These are phyloP conservation scores for Neoboletus brunneissimus DNA, from an alignment of 768 basidiomycete genomes.

Conservation along the genomic window DNA sequence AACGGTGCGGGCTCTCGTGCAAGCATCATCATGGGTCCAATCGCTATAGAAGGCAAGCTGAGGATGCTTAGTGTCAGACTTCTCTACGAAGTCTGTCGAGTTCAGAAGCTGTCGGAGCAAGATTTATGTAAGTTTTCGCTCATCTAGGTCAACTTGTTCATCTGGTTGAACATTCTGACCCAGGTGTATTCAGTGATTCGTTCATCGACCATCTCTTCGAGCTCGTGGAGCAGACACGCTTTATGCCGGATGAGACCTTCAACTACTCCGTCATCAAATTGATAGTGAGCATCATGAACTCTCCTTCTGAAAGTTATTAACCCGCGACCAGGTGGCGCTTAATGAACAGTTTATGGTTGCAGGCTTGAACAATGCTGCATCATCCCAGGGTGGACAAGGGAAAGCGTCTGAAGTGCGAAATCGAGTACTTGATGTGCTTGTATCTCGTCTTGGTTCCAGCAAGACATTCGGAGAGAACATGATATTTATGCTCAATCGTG, in stretches of 20 bases:
- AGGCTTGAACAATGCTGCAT: slow-evolving; percentile 41
- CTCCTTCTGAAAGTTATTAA: slow-evolving; percentile 6
- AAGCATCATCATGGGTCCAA: slow-evolving; percentile 40
- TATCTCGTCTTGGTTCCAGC: slow-evolving; percentile 79
- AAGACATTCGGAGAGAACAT: slow-evolving; percentile 98
- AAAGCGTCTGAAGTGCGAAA: slow-evolving; percentile 55
- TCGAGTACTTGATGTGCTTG: slow-evolving; percentile 77
- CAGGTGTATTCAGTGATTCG: slow-evolving; percentile 75
- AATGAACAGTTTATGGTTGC: slow-evolving; percentile 99
- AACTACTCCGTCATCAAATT: slow-evolving; percentile 96
- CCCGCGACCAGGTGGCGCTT: slow-evolving; percentile 66
- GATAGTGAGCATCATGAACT: slow-evolving; percentile 53
- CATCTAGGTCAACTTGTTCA: not conserved
- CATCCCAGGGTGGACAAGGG: slow-evolving; percentile 24
- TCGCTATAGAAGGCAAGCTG: slow-evolving; percentile 84
- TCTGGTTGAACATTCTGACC: slow-evolving; percentile 2
- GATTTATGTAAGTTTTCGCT: slow-evolving; percentile 66
- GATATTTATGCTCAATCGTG: slow-evolving; percentile 98
- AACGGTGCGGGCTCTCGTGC: slow-evolving; percentile 28
- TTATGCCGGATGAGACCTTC: slow-evolving; percentile 86
- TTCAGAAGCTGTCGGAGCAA: slow-evolving; percentile 74
- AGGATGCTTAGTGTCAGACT: slow-evolving; percentile 67
- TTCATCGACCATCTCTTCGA: slow-evolving; percentile 92
- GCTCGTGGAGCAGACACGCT: slow-evolving; percentile 87
- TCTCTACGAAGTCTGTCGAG: slow-evolving; percentile 90